phyloP scores from a whole-genome alignment of 75 land plant species.

The Azolla pinnata region DNA sequence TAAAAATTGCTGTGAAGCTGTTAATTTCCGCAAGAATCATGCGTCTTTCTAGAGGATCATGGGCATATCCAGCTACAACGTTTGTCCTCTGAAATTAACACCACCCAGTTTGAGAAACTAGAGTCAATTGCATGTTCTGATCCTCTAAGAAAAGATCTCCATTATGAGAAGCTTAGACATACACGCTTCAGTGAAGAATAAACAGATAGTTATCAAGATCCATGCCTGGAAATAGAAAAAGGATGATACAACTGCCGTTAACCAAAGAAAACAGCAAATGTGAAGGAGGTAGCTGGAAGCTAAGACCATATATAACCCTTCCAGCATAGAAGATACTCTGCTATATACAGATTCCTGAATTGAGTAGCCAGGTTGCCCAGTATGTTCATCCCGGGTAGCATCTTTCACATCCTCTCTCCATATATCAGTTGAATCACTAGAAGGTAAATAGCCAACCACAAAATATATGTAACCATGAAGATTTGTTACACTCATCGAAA shows the following conservation, averaged over 20 bases:
- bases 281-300: constrained; percentile 66
- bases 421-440: not conserved
- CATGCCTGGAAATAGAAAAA: constrained; percentile 85
- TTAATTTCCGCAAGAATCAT: constrained; percentile 73
- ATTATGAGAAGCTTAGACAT: no score
- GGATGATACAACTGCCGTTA: constrained; percentile 82
- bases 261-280: constrained; percentile 75
- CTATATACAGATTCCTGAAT: constrained; percentile 2
- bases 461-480: not conserved
- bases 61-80: constrained; percentile 53
- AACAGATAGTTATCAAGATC: no score
- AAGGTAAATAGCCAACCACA: not conserved
- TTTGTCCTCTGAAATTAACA: constrained; percentile 59
- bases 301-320: constrained; percentile 62
- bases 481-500: no score
- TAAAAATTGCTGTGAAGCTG: constrained; percentile 81
- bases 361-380: no score
- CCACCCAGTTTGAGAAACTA: no score
- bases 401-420: no score
- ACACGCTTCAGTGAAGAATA: no score
- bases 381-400: no score
- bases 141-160: no score
- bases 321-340: constrained; percentile 45
- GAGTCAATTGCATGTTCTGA: no score
- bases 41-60: constrained; percentile 60